Conservation (phyloP, 495 filamentous ascomycete species). For the Lasiosphaeriaceae sp. region DNA sequence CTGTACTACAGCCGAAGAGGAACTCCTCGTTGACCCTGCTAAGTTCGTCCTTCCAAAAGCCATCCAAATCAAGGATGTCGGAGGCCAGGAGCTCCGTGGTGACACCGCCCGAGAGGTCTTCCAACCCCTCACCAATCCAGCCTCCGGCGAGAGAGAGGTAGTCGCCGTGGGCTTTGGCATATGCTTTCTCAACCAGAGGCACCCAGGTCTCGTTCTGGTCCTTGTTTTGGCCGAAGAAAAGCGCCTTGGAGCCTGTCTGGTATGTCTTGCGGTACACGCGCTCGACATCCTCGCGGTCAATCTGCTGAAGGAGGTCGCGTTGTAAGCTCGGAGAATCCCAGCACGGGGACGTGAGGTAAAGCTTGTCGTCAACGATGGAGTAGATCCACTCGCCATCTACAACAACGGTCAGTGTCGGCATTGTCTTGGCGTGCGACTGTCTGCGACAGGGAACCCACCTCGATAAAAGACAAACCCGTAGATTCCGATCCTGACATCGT, state of each 20-base stretch:
- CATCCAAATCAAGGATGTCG: constrained; percentile 84
- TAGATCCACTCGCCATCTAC: constrained; percentile 89
- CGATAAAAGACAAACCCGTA: constrained; percentile 95
- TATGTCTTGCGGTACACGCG: constrained; percentile 76
- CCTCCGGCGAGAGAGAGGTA: constrained; percentile 78
- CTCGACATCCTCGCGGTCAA: constrained; percentile 62
- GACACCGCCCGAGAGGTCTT: constrained; percentile 91
- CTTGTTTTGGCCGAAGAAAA: constrained; percentile 85
- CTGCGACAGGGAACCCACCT: constrained; percentile 18
- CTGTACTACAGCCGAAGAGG: constrained; percentile 80
- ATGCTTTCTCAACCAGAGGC: constrained; percentile 89
- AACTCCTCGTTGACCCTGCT: constrained; percentile 85
- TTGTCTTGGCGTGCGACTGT: neutral
- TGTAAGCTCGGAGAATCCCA: constrained; percentile 63
- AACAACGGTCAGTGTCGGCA: neutral
- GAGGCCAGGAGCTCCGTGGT: constrained; percentile 78
- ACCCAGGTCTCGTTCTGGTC: constrained; percentile 94
- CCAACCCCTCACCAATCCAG: constrained; percentile 83
- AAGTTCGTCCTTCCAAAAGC: constrained; percentile 87
- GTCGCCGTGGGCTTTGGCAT: constrained; percentile 89
- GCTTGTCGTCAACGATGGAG: constrained; percentile 76
- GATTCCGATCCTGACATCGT: constrained; percentile 72
- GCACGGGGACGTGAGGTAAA: constrained; percentile 78
- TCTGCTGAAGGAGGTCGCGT: constrained; percentile 48
- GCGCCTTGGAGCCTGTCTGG: constrained; percentile 74